Conservation (phyloP, 768 basidiomycete species). For the Podaxis carcinomalis region DNA sequence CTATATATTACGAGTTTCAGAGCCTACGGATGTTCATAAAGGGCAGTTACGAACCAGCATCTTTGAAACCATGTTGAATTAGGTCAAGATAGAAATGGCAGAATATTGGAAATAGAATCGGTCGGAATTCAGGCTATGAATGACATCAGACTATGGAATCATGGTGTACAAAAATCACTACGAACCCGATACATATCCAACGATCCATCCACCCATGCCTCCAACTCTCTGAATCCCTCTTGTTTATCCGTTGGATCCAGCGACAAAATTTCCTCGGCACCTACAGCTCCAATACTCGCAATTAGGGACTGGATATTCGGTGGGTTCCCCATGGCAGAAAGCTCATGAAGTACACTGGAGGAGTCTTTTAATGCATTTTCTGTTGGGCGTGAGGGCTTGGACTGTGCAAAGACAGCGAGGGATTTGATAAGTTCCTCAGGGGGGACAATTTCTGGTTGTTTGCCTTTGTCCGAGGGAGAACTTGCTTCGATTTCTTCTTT, state of each 20-base stretch:
- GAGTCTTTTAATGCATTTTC: constrained; percentile 72
- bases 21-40: background rate
- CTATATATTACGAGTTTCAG: constrained; percentile 34
- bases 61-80: constrained; percentile 84
- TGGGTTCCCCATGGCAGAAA: constrained; percentile 66
- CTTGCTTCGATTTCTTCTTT: constrained; percentile 38
- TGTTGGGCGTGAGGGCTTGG: constrained; percentile 56
- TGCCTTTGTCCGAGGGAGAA: constrained; percentile 41
- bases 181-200: constrained; percentile 86
- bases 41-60: constrained; percentile 61
- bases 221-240: constrained; percentile 80
- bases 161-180: constrained; percentile 9
- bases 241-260: constrained; percentile 83
- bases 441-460: constrained; percentile 36
- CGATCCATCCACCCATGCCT: constrained; percentile 87
- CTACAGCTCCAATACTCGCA: constrained; percentile 71
- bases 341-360: constrained; percentile 59
- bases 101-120: constrained; percentile 93
- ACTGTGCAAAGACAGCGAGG: constrained; percentile 61
- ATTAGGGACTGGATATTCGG: constrained; percentile 72
- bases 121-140: constrained; percentile 83
- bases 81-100: constrained; percentile 97
- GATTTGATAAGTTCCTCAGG: constrained; percentile 52
- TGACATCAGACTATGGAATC: constrained; percentile 6
- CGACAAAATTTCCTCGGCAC: constrained; percentile 78